Conservation (phyloP, 2,329 filamentous ascomycete species). For the Penicillium thymicola region DNA sequence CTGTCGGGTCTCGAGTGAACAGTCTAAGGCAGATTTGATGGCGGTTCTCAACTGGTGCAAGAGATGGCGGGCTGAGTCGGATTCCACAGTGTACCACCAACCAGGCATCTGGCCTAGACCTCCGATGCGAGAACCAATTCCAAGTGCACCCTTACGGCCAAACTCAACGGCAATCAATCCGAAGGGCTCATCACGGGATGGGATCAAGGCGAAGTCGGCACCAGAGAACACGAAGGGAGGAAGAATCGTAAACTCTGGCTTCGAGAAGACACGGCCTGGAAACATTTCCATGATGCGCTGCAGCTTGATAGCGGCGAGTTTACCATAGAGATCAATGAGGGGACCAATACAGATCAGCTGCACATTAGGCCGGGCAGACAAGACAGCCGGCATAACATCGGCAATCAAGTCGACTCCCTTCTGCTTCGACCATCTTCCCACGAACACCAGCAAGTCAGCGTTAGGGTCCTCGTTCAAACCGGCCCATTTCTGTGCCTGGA, state of each 20-base stretch:
- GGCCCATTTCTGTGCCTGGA: slow-evolving; percentile 67
- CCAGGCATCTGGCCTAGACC: slow-evolving; percentile 67
- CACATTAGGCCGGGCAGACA: slow-evolving; percentile 58
- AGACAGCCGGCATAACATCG: slow-evolving; percentile 62
- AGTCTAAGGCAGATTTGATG: slow-evolving; percentile 60
- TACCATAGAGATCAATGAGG: slow-evolving; percentile 65
- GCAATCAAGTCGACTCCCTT: slow-evolving; percentile 68
- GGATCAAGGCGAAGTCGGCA: slow-evolving; percentile 66
- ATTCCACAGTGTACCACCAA: slow-evolving; percentile 69
- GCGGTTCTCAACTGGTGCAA: slow-evolving; percentile 63
- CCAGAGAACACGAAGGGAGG: slow-evolving; percentile 66
- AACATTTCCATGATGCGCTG: slow-evolving; percentile 63
- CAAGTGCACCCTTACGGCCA: slow-evolving; percentile 64
- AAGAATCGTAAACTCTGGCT: slow-evolving; percentile 64
- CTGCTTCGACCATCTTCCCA: slow-evolving; percentile 66
- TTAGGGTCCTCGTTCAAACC: slow-evolving; percentile 60
- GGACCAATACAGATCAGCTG: slow-evolving; percentile 65
- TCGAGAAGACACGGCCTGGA: slow-evolving; percentile 64
- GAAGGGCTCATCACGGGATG: slow-evolving; percentile 66
- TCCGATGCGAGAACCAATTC: slow-evolving; percentile 64
- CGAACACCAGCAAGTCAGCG: slow-evolving; percentile 65
- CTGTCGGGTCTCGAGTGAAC: slow-evolving; percentile 52
- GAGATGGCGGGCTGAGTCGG: slow-evolving; percentile 60
- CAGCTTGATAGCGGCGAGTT: slow-evolving; percentile 64
- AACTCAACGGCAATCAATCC: slow-evolving; percentile 67